Evolutionary conservation across 2,329 filamentous ascomycete genomes (phyloP).

Genomic region (Arachnomyces sp.): DNA sequence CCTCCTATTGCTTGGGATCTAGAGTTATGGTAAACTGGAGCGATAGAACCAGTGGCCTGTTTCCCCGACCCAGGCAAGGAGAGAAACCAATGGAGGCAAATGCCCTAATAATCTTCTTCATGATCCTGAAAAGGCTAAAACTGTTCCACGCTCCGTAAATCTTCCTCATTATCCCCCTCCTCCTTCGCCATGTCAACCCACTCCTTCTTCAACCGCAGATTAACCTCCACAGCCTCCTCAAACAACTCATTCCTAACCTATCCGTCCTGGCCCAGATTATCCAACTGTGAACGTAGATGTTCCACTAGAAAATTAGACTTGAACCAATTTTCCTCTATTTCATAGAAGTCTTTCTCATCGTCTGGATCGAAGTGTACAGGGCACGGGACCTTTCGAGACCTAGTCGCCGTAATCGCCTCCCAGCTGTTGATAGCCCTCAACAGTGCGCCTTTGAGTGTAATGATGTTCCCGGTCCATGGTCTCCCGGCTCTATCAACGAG

Average conservation of each 20-base stretch:
- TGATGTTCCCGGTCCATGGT: slow-evolving; percentile 18
- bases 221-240: slow-evolving; percentile 1
- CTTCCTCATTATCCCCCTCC: slow-evolving; percentile 7
- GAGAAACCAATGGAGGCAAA: too few relatives aligned
- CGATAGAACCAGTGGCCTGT: too few relatives aligned
- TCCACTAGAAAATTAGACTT: slow-evolving; percentile 14
- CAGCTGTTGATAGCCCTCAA: slow-evolving; percentile 12
- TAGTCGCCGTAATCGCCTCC: slow-evolving; percentile 9
- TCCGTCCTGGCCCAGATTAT: slow-evolving; percentile 14
- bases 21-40: too few relatives aligned
- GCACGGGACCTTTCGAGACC: slow-evolving; percentile 9
- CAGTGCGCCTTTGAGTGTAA: slow-evolving; percentile 16
- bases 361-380: slow-evolving; percentile 12
- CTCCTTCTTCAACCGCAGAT: slow-evolving; percentile 6
- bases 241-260: slow-evolving; percentile 11
- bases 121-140: slow-evolving; percentile 14
- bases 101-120: slow-evolving; percentile 9
- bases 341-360: slow-evolving; percentile 9
- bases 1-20: too few relatives aligned
- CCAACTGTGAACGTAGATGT: slow-evolving; percentile 16
- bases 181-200: slow-evolving; percentile 6
- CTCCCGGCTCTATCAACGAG: slow-evolving; percentile 16
- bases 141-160: slow-evolving; percentile 8
- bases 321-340: slow-evolving; percentile 17
- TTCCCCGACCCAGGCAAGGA: too few relatives aligned